A percentile compares a stretch with the other conserved stretches of the same genome.
Conservation (phyloP, 2,329 filamentous ascomycete genomes). For the Aspergillus sp. region DNA sequence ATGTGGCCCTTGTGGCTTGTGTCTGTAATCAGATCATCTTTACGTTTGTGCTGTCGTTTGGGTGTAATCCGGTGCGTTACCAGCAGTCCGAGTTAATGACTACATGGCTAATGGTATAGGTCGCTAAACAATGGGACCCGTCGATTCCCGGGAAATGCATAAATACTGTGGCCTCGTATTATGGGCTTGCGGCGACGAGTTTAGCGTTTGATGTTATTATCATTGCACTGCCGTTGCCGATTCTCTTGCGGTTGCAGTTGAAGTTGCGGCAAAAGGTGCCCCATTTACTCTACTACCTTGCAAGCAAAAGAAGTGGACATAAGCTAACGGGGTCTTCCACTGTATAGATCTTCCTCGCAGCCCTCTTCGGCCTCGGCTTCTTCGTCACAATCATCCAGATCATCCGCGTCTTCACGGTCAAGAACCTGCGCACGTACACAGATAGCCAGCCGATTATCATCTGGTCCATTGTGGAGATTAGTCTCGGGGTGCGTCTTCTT, state of each 20-base stretch:
- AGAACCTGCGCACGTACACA: slow-evolving; percentile 44
- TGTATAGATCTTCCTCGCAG: slow-evolving; percentile 40
- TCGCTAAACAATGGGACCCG: not conserved
- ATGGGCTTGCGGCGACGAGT: slow-evolving; percentile 26
- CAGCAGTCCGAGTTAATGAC: no score
- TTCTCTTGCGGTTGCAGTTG: slow-evolving; percentile 21
- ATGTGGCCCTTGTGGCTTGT: not conserved
- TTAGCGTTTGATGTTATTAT: slow-evolving; percentile 26
- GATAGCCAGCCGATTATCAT: slow-evolving; percentile 46
- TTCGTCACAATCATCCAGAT: slow-evolving; percentile 55
- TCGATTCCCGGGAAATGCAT: slow-evolving; percentile 42
- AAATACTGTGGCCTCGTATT: slow-evolving; percentile 45
- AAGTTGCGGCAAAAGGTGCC: slow-evolving; percentile 16
- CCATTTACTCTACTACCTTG: no score
- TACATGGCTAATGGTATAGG: not conserved
- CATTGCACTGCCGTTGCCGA: slow-evolving; percentile 26
- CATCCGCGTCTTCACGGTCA: slow-evolving; percentile 52
- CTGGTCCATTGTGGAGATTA: slow-evolving; percentile 49
- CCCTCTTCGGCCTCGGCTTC: slow-evolving; percentile 50
- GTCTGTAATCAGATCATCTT: not conserved
- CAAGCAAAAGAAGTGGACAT: no score
- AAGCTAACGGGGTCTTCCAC: not conserved
- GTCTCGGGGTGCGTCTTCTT: slow-evolving; percentile 36
- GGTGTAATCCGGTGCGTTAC: not conserved
- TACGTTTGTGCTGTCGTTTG: not conserved